phyloP scores from a whole-genome alignment of 495 filamentous ascomycete species.

The Xylona heveae region DNA sequence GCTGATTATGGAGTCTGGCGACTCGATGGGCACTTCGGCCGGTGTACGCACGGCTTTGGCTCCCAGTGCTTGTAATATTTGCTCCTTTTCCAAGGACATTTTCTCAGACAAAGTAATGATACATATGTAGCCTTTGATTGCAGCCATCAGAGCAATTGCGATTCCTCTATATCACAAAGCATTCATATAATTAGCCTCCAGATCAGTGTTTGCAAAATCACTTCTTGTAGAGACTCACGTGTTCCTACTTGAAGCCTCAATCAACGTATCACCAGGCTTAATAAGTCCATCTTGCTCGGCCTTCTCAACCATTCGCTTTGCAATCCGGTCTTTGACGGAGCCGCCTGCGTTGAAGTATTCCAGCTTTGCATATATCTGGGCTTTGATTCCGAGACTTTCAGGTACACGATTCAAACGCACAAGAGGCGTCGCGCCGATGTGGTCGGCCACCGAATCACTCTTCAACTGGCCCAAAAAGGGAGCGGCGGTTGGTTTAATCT shows the following conservation, averaged over 20 bases:
- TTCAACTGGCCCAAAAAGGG: too few relatives aligned
- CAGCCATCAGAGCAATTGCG: conserved; percentile 78
- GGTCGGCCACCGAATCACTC: conserved; percentile 36
- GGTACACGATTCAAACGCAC: conserved; percentile 84
- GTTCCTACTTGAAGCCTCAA: conserved; percentile 95
- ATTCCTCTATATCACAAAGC: conserved; percentile 40
- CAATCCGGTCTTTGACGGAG: conserved; percentile 94
- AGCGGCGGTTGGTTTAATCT: too few relatives aligned
- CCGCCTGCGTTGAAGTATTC: conserved; percentile 97
- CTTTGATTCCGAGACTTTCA: conserved; percentile 70
- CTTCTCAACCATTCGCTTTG: conserved; percentile 91
- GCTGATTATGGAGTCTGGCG: conserved; percentile 89
- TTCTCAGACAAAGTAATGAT: conserved; percentile 99
- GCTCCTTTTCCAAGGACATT: conserved; percentile 96
- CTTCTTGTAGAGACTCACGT: conserved; percentile 32
- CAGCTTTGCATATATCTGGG: conserved; percentile 80
- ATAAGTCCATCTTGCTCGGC: conserved; percentile 81
- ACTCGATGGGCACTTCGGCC: conserved; percentile 84
- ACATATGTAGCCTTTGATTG: conserved; percentile 91
- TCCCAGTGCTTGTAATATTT: conserved; percentile 76
- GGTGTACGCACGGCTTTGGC: conserved; percentile 96
- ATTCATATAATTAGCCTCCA: not conserved
- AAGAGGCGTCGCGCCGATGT: conserved; percentile 88
- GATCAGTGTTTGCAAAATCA: too few relatives aligned
- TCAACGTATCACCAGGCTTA: conserved; percentile 89